phyloP scores from a whole-genome alignment of 1,139 yeast species.

The Chernovozyma aurita region DNA sequence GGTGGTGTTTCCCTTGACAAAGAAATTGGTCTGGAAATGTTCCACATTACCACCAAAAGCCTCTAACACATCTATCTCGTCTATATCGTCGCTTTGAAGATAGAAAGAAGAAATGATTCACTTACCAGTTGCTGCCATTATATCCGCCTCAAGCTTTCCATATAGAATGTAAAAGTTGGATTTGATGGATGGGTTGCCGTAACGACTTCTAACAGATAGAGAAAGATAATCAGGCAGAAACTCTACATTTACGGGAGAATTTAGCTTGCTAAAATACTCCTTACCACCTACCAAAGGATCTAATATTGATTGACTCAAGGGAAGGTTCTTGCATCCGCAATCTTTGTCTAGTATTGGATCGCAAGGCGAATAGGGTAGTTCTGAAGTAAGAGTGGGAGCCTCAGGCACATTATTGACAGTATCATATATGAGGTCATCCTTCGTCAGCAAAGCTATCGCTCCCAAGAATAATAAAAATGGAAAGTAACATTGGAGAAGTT shows the following conservation, averaged over 20 bases:
- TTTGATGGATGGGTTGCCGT: constrained; percentile 36
- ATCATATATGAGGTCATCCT: too few relatives aligned
- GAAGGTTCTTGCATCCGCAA: too few relatives aligned
- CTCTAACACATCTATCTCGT: constrained; percentile 45
- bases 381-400: too few relatives aligned
- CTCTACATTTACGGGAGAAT: constrained; percentile 8
- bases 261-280: constrained; percentile 5
- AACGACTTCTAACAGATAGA: constrained; percentile 21
- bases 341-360: too few relatives aligned
- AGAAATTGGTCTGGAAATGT: constrained; percentile 39
- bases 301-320: too few relatives aligned
- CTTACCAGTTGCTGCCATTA: constrained; percentile 32
- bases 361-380: too few relatives aligned
- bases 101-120: constrained; percentile 45
- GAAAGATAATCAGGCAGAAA: constrained; percentile 13
- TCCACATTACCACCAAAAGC: constrained; percentile 35
- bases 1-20: constrained; percentile 41
- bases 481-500: too few relatives aligned
- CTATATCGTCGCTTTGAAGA: constrained; percentile 43
- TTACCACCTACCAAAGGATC: constrained; percentile 8
- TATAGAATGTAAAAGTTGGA: constrained; percentile 36
- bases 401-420: too few relatives aligned
- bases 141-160: constrained; percentile 41
- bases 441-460: too few relatives aligned
- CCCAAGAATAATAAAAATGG: too few relatives aligned